Evolutionary conservation across 192 early-diverging fungal species (phyloP).

Genomic region (Coemansia sp.): DNA sequence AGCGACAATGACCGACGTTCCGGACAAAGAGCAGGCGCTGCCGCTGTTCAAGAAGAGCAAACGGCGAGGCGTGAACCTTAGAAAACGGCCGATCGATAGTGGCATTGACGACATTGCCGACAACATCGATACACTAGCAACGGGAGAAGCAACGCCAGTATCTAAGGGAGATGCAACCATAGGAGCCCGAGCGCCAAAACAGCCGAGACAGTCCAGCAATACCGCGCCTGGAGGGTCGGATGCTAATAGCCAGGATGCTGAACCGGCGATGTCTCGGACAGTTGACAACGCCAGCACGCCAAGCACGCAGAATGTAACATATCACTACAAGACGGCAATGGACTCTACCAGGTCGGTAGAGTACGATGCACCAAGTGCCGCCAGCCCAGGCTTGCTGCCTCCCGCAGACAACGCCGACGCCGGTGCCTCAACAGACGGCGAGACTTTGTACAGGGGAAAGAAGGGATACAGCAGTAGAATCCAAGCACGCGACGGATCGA

Average conservation of each 20-base stretch:
- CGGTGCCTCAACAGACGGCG: constrained; percentile 16
- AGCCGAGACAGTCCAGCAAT: constrained; percentile 45
- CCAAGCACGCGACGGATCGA: constrained; percentile 59
- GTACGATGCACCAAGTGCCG: constrained; percentile 36
- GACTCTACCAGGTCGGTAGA: constrained; percentile 52
- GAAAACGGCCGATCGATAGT: constrained; percentile 41
- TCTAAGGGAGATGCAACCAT: constrained; percentile 22
- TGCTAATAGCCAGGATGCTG: constrained; percentile 17
- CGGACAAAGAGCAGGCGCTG: not conserved
- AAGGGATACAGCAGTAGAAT: constrained; percentile 67
- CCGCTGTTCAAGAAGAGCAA: constrained; percentile 45
- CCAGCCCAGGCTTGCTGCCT: constrained; percentile 1
- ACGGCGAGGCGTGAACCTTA: constrained; percentile 51
- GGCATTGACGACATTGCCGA: constrained; percentile 23
- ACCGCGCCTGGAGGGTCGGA: constrained; percentile 16
- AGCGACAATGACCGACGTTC: constrained; percentile 12
- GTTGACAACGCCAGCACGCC: not conserved
- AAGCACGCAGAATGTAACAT: constrained; percentile 9
- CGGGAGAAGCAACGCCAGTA: constrained; percentile 27
- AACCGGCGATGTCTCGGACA: not conserved
- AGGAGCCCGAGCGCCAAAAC: constrained; percentile 54
- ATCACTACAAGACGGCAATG: constrained; percentile 35
- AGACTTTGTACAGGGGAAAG: constrained; percentile 69
- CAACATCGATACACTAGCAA: not conserved
- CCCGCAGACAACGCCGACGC: not conserved